Percentiles rank a stretch among this genome's conserved stretches.
These are phyloP conservation scores for Amylocarpus encephaloides DNA, from an alignment of 2,329 filamentous ascomycete genomes.

Conservation along the genomic window DNA sequence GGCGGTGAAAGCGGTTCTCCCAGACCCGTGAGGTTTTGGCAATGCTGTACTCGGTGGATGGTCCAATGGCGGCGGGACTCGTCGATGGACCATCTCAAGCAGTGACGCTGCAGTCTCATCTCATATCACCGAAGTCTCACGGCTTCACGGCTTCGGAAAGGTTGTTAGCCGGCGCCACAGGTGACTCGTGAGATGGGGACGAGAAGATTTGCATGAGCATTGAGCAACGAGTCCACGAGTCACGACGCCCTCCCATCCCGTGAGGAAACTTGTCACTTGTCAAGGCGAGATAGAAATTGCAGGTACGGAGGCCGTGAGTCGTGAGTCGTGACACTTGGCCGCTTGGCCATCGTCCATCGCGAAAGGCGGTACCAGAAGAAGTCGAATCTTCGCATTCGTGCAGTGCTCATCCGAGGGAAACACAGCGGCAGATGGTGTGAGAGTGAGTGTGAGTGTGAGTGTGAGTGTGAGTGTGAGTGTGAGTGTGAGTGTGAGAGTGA, in stretches of 20 bases:
- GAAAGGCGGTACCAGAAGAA: background rate
- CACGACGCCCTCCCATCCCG: constrained; percentile 3
- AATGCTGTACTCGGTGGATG: constrained; percentile 6
- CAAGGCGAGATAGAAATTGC: constrained; percentile 3
- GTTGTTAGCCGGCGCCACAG: constrained; percentile 16
- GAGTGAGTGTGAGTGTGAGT: too few relatives aligned
- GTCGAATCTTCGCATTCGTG: too few relatives aligned
- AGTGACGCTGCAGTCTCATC: constrained; percentile 6
- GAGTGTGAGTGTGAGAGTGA: too few relatives aligned
- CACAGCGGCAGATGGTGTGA: background rate
- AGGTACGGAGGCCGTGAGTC: background rate
- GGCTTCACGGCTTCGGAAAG: constrained; percentile 8
- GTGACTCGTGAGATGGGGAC: constrained; percentile 16
- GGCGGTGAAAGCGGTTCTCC: constrained; percentile 14
- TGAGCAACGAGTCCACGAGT: constrained; percentile 2
- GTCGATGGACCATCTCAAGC: background rate
- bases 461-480: too few relatives aligned
- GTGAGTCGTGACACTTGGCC: too few relatives aligned
- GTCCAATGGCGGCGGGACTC: constrained; percentile 2
- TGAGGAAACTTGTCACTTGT: constrained; percentile 3
- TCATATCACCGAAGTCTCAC: constrained; percentile 8
- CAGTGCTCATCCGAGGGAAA: background rate
- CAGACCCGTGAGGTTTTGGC: constrained; percentile 6
- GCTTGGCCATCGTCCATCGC: background rate
- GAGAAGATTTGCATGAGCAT: constrained; percentile 12